phyloP scores from a whole-genome alignment of 2,329 filamentous ascomycete species.

The Fusarium nodosum region DNA sequence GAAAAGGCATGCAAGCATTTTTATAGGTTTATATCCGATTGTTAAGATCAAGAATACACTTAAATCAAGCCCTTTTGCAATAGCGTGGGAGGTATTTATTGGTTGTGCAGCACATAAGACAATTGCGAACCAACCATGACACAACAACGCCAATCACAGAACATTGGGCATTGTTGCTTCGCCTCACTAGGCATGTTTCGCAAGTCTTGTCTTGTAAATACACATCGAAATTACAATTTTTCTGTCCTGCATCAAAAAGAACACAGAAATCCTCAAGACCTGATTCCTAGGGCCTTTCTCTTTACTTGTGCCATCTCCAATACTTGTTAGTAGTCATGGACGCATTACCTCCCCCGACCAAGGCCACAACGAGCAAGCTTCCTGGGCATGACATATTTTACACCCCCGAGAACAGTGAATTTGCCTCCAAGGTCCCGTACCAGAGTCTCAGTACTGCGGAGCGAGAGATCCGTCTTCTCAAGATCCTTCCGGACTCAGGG shows the following conservation, averaged over 20 bases:
- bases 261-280: neutral
- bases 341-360: fast-evolving
- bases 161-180: neutral
- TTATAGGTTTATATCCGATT: neutral
- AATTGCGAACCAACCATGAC: neutral
- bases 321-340: neutral
- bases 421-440: neutral
- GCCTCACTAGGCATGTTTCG: neutral
- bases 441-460: neutral
- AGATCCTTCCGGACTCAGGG: neutral
- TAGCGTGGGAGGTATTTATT: neutral
- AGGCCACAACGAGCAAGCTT: fast-evolving
- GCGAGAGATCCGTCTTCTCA: slow-evolving; percentile 20
- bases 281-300: fast-evolving
- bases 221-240: neutral
- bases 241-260: neutral
- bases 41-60: neutral
- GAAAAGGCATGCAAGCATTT: neutral
- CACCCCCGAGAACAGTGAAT: slow-evolving; percentile 21
- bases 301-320: neutral
- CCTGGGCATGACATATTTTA: slow-evolving; percentile 31
- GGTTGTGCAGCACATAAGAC: neutral
- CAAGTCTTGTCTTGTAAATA: neutral
- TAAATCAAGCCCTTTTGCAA: too few relatives aligned
- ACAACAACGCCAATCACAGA: slow-evolving; percentile 1